phyloP scores from a whole-genome alignment of 805 yeast genomes.

The Yamadazyma philogaea region DNA sequence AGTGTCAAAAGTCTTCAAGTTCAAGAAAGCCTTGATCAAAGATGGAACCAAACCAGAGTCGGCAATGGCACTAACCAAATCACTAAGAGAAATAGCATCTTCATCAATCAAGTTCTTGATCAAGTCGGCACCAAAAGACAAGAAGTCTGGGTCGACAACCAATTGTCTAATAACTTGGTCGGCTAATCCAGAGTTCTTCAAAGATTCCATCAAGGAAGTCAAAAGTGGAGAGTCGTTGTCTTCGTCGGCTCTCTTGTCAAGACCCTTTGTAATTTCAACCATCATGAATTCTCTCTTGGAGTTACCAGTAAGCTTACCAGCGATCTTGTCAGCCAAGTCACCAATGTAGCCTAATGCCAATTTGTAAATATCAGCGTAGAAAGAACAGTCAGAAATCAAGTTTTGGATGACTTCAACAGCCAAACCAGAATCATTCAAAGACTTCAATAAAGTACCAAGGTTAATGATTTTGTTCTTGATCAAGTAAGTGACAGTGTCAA shows the following conservation, averaged over 20 bases:
- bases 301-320: conserved; percentile 21
- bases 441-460: conserved; percentile 34
- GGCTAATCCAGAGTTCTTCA: conserved; percentile 43
- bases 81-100: conserved; percentile 25
- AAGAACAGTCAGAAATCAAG: conserved; percentile 35
- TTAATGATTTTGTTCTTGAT: conserved; percentile 33
- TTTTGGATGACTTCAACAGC: conserved; percentile 34
- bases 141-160: conserved; percentile 36
- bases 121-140: conserved; percentile 37
- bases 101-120: conserved; percentile 28
- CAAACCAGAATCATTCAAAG: conserved; percentile 42
- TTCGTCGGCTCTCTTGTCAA: conserved; percentile 2
- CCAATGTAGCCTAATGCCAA: conserved; percentile 30
- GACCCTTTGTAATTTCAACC: not conserved
- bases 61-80: conserved; percentile 26
- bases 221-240: conserved; percentile 17
- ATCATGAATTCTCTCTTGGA: conserved; percentile 22
- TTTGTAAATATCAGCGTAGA: conserved; percentile 38
- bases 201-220: conserved; percentile 40
- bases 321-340: conserved; percentile 29
- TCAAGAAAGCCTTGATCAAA: conserved; percentile 37
- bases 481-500: conserved; percentile 24
- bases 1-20: conserved; percentile 35
- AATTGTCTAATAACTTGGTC: conserved; percentile 34
- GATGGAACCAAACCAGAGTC: conserved; percentile 39